phyloP scores from a whole-genome alignment of 164 flowering plant species.

The Vitis riparia region DNA sequence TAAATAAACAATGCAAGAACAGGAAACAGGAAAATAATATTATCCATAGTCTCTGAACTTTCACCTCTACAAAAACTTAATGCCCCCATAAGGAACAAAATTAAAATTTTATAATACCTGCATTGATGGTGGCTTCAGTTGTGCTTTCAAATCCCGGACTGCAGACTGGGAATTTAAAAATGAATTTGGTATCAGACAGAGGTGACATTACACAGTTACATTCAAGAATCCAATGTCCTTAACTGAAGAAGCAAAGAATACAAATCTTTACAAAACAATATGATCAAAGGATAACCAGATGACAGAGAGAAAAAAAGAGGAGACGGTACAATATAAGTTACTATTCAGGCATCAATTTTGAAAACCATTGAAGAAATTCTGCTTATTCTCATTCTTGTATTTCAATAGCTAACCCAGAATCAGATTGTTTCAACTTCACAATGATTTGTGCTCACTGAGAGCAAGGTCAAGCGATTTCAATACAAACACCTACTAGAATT shows the following conservation, averaged over 20 bases:
- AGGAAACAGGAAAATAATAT: neutral
- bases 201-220: neutral
- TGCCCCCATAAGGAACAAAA: neutral
- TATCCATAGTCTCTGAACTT: neutral
- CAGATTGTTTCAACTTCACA: too few relatives aligned
- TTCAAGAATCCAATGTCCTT: neutral
- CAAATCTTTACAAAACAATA: neutral
- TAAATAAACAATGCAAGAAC: neutral
- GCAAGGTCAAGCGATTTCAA: too few relatives aligned
- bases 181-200: constrained; percentile 2
- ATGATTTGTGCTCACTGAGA: too few relatives aligned
- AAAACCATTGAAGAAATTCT: too few relatives aligned
- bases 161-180: constrained; percentile 53
- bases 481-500: too few relatives aligned
- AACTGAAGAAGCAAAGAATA: neutral
- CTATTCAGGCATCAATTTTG: too few relatives aligned
- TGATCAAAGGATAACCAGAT: neutral
- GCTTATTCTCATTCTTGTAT: too few relatives aligned
- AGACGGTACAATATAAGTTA: too few relatives aligned
- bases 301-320: neutral
- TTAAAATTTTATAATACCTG: constrained; percentile 39
- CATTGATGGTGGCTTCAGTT: constrained; percentile 68
- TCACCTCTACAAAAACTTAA: neutral
- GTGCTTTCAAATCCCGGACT: constrained; percentile 57
- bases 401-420: too few relatives aligned